Evolutionary conservation across 23 red algal genomes (phyloP).

Genomic region (Gracilaria domingensis): DNA sequence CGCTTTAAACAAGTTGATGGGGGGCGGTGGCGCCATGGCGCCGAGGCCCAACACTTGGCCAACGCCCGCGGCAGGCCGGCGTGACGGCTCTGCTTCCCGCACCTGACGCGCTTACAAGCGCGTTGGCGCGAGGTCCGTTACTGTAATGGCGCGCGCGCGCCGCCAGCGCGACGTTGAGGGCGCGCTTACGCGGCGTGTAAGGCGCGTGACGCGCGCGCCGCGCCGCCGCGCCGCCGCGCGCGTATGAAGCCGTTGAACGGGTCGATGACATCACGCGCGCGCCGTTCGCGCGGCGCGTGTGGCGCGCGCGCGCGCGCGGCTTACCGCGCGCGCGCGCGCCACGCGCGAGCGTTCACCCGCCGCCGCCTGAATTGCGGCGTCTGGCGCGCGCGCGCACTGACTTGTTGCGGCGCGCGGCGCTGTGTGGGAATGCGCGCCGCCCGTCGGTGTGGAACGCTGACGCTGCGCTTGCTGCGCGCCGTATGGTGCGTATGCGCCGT

Average conservation of each 20-base stretch:
- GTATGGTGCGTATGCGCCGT: not conserved
- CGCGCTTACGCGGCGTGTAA: not conserved
- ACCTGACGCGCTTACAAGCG: conserved; percentile 30
- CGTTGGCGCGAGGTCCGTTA: not conserved
- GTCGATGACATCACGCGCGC: not conserved
- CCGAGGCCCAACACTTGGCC: not conserved
- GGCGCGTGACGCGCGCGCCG: not conserved
- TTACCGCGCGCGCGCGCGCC: not conserved
- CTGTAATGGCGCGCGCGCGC: conserved; percentile 10
- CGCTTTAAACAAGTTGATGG: not conserved
- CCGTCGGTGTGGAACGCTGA: not conserved
- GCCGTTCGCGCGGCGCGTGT: not conserved
- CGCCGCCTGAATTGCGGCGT: not conserved
- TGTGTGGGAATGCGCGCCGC: not conserved
- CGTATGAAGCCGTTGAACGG: conserved; percentile 13
- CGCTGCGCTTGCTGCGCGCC: not conserved
- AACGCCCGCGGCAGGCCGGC: not conserved
- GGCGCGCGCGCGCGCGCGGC: not conserved
- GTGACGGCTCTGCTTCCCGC: conserved; percentile 26
- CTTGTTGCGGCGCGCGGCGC: not conserved
- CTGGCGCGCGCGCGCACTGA: not conserved
- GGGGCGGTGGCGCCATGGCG: not conserved
- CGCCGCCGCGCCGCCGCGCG: not conserved
- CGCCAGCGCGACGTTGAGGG: not conserved
- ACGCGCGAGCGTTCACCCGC: not conserved